Evolutionary conservation across 495 filamentous ascomycete species (phyloP).

Genomic region (Trichocladium uniseriatum): DNA sequence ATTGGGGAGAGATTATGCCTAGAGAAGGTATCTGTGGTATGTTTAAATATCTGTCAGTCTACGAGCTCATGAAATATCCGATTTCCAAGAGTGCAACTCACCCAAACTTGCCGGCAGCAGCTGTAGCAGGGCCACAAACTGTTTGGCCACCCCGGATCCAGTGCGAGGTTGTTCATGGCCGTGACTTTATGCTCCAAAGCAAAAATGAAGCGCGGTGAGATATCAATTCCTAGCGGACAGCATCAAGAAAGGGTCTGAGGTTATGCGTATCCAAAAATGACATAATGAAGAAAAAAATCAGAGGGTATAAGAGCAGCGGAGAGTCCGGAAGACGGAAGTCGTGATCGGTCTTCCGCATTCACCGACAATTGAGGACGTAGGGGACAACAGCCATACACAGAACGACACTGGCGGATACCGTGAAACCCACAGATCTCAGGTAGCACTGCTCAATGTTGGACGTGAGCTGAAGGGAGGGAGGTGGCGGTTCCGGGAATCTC

Average conservation of each 20-base stretch:
- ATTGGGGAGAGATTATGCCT: conserved; percentile 21
- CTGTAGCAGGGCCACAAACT: conserved; percentile 24
- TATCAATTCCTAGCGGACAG: background rate
- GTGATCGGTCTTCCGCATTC: background rate
- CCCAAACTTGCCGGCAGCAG: conserved; percentile 25
- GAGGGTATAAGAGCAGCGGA: background rate
- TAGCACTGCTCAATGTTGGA: background rate
- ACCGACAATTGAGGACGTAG: conserved; percentile 2
- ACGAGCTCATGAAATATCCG: background rate
- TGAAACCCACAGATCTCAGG: background rate
- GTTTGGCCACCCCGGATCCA: conserved; percentile 3
- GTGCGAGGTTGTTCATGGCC: background rate
- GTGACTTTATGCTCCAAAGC: background rate
- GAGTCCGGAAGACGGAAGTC: background rate
- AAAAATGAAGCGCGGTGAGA: background rate
- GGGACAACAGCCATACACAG: background rate
- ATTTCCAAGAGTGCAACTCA: conserved; percentile 8
- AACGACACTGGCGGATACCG: background rate
- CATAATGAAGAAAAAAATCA: background rate
- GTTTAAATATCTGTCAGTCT: background rate
- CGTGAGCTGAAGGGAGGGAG: background rate
- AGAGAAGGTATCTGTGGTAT: conserved; percentile 21
- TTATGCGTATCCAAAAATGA: background rate
- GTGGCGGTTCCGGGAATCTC: background rate
- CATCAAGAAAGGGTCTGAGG: background rate